A percentile compares a stretch with the other conserved stretches of the same genome.
These are phyloP conservation scores for Ceratobasidium papillatum DNA, from an alignment of 1,284 basidiomycete species.

Conservation along the genomic window DNA sequence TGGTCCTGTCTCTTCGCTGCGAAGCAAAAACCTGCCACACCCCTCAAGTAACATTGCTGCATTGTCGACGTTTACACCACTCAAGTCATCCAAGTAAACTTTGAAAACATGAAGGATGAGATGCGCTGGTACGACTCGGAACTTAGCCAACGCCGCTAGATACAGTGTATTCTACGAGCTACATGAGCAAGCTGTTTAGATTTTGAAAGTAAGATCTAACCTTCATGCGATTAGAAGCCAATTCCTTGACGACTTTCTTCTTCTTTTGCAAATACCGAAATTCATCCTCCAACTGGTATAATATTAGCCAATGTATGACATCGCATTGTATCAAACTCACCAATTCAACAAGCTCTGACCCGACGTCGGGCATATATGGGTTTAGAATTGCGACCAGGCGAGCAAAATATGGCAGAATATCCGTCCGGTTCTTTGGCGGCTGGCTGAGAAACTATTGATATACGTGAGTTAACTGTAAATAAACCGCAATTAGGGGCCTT, in stretches of 20 bases:
- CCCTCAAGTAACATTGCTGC: slow-evolving; percentile 91
- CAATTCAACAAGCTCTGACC: slow-evolving; percentile 78
- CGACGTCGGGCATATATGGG: slow-evolving; percentile 94
- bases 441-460: slow-evolving; percentile 76
- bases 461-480: neutral
- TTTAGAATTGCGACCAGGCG: slow-evolving; percentile 88
- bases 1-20: slow-evolving; percentile 86
- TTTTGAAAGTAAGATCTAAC: slow-evolving; percentile 55
- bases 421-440: slow-evolving; percentile 87
- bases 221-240: slow-evolving; percentile 85
- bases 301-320: neutral
- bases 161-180: slow-evolving; percentile 81
- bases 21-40: slow-evolving; percentile 91
- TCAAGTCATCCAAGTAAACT: slow-evolving; percentile 95
- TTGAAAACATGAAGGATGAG: slow-evolving; percentile 96
- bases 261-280: slow-evolving; percentile 96
- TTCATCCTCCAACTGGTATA: slow-evolving; percentile 87
- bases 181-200: slow-evolving; percentile 20
- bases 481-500: slow-evolving; percentile 42
- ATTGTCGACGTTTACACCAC: slow-evolving; percentile 92
- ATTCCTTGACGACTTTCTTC: slow-evolving; percentile 88
- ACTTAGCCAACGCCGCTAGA: slow-evolving; percentile 93
- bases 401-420: slow-evolving; percentile 93
- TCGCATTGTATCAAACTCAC: slow-evolving; percentile 58
- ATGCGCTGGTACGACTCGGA: slow-evolving; percentile 90